Evolutionary conservation across 495 filamentous ascomycete genomes (phyloP), one percentile per base, ranked within the genome.

Genomic region (Cladorrhinum samala): DNA sequence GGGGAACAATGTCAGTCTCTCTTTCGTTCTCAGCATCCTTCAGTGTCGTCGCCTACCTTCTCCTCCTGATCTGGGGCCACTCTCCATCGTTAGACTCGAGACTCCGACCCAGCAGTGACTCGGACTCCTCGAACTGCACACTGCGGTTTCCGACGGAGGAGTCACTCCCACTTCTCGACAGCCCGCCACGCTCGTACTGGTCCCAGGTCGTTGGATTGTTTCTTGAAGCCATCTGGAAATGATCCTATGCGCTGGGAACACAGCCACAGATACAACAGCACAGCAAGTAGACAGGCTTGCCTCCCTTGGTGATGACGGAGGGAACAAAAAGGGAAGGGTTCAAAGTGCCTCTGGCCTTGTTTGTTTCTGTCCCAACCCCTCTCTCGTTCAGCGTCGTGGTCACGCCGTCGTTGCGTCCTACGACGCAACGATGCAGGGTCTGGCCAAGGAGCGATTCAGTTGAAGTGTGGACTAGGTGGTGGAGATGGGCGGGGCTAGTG

Each of bases 121-220:
- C 66, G 3, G 27, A 6, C 11, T 69, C 52, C 21, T 77, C 73
- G 36, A 64, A 72, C 43, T 59, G 59, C 39, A 60, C 52, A 49
- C 65, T 72, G 19, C 64, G 56, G 54, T 62, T 62, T n/a, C 60
- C 62, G 11, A 67, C 48, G 17, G 69, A 73, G 3, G 66, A 59
- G 19, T 63, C 20, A 48, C 73, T 77, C 36, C 65, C 62, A 36
- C 63, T 69, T 38, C 71, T 53, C 9, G 68, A 68, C 30, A 41
- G 51, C 47, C 53, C 66, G 33, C 63, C 56, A 40, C 62, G 60
- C 27, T 70, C 61, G 50, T 75, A 71, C 48, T 82, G 74, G 59
- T 77, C 76, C 78, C 78, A 83, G 46, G 67, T 79, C 17, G 75
- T 66, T 11, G 77, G 77, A 57, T 47, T 47, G n/a, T 74, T 76